Evolutionary conservation across 352 stramenopile species (phyloP).

Genomic region (Peronospora farinosa): DNA sequence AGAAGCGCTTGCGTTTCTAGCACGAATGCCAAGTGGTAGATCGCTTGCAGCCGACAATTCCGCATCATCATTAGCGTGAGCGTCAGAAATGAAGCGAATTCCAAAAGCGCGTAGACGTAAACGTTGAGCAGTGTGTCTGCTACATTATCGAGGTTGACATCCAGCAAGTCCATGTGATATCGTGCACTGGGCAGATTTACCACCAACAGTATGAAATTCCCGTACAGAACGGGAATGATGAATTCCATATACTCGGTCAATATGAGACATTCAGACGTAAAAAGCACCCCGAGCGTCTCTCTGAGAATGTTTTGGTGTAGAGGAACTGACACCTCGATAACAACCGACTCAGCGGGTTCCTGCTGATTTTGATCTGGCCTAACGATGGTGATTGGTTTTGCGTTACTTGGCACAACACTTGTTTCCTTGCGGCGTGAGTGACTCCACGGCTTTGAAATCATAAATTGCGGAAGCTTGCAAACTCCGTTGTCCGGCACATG

Average conservation of each 20-base stretch:
- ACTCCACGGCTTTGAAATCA: background rate
- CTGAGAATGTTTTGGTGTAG: constrained; percentile 14
- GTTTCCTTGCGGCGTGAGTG: background rate
- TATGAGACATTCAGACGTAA: constrained; percentile 29
- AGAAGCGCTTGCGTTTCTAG: constrained; percentile 26
- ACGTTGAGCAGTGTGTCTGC: constrained; percentile 9
- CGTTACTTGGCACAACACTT: constrained; percentile 6
- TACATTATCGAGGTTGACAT: constrained; percentile 7
- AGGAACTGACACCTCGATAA: background rate
- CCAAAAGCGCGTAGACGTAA: constrained; percentile 18
- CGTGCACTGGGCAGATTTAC: constrained; percentile 22
- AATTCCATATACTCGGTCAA: constrained; percentile 39
- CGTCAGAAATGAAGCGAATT: constrained; percentile 23
- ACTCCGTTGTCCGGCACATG: constrained; percentile 7
- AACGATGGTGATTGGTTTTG: background rate
- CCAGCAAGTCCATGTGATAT: constrained; percentile 30
- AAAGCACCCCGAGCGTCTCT: constrained; percentile 22
- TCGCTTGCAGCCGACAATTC: constrained; percentile 17
- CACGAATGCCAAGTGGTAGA: constrained; percentile 32
- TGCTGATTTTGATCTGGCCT: background rate
- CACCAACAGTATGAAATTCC: constrained; percentile 18
- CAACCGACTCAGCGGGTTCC: background rate
- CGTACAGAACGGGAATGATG: constrained; percentile 34
- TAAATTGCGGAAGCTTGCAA: constrained; percentile 5
- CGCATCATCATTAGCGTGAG: constrained; percentile 19